Evolutionary conservation across 768 basidiomycete genomes (phyloP).

Genomic region (Plicaturopsis crispa): DNA sequence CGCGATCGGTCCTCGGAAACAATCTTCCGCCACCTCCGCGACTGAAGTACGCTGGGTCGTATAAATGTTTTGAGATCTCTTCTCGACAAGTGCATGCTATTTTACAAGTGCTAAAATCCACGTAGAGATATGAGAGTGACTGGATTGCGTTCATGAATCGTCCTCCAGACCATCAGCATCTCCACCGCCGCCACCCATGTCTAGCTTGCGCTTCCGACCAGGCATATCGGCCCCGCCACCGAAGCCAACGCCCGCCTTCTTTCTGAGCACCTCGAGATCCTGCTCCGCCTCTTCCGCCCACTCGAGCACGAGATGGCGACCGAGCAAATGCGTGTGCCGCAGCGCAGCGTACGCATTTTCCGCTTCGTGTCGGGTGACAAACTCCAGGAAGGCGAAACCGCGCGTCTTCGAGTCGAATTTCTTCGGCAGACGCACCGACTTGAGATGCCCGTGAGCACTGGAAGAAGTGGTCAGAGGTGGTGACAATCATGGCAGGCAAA

Average conservation of each 20-base stretch:
- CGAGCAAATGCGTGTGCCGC: conserved; percentile 91
- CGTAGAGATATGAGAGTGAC: no score
- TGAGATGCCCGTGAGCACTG: conserved; percentile 87
- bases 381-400: conserved; percentile 97
- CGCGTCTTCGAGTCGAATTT: conserved; percentile 85
- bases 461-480: not conserved
- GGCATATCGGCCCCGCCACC: conserved; percentile 64
- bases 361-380: conserved; percentile 83
- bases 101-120: no score
- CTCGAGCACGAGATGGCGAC: conserved; percentile 89
- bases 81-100: no score
- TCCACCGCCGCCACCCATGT: conserved; percentile 36
- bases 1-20: no score
- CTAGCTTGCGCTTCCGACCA: conserved; percentile 68
- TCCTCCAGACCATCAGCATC: conserved; percentile 25
- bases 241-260: conserved; percentile 75
- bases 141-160: no score
- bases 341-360: conserved; percentile 83
- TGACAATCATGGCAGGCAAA: conserved; percentile 3
- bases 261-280: conserved; percentile 67
- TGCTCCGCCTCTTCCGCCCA: conserved; percentile 85
- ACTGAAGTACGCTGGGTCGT: no score
- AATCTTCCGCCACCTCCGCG: no score
- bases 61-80: no score
- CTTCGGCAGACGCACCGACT: conserved; percentile 88